Evolutionary conservation across 805 yeast species (phyloP).

Genomic region (Lachancea kluyveri): DNA sequence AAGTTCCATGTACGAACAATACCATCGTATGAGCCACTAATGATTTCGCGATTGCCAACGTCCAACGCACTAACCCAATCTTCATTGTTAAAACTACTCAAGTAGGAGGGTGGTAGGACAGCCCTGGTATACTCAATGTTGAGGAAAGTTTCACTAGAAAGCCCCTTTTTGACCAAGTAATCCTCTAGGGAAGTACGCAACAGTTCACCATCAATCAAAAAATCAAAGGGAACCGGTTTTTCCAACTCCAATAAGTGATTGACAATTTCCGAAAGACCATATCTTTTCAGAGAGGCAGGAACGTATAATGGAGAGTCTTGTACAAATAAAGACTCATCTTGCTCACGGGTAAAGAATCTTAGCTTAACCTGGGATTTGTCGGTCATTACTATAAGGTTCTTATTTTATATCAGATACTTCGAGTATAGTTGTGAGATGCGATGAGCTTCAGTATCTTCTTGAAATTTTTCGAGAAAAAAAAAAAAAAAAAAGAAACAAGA

Average conservation of each 20-base stretch:
- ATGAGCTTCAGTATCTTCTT: slow-evolving; percentile 6
- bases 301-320: slow-evolving; percentile 79
- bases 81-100: slow-evolving; percentile 83
- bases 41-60: slow-evolving; percentile 39
- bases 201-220: slow-evolving; percentile 78
- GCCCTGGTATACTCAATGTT: slow-evolving; percentile 88
- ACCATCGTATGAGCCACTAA: slow-evolving; percentile 93
- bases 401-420: neutral
- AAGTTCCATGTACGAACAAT: slow-evolving; percentile 83
- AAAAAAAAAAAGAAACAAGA: slow-evolving; percentile 1
- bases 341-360: slow-evolving; percentile 80
- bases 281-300: slow-evolving; percentile 80
- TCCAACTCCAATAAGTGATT: slow-evolving; percentile 69
- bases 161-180: slow-evolving; percentile 67
- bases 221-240: slow-evolving; percentile 83
- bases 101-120: slow-evolving; percentile 86
- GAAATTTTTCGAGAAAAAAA: slow-evolving; percentile 6
- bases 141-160: slow-evolving; percentile 74
- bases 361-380: slow-evolving; percentile 67
- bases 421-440: slow-evolving; percentile 12
- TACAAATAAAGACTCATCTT: slow-evolving; percentile 64
- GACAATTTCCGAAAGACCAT: slow-evolving; percentile 90
- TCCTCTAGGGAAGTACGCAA: slow-evolving; percentile 75
- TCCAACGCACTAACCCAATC: slow-evolving; percentile 87
- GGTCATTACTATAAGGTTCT: slow-evolving; percentile 13